Evolutionary conservation across 1,139 yeast species (phyloP), one percentile per base, ranked within the genome.

Genomic region (Yamadazyma triangularis): DNA sequence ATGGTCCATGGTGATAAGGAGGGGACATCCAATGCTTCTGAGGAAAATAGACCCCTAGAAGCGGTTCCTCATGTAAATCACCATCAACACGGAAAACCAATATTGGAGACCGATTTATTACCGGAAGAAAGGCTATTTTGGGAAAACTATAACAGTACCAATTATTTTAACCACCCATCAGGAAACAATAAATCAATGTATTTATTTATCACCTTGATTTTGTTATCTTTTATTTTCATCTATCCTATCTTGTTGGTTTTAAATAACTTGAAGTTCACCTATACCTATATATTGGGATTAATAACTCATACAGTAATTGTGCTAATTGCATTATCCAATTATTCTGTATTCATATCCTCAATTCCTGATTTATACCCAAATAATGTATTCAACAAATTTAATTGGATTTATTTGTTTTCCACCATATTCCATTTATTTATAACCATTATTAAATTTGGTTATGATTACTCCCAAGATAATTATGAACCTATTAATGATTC

Each of bases 71-170:
- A 82, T 52, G 76, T 68, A 24, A 52, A 50, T 40, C 61, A 58
- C 26, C 79, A 75, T 47, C 50, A 60, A 35, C 96, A 87, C 48
- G 95, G 96, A 1, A 53, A 73, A 38, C 91, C 95, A 0, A 84
- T 88, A 26, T 64, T 88, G 27, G 64, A 84, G 30, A 83, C 86
- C 1, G 49, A 74, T 18, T 63, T 88, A 29, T 69, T 78, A 24
- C 84, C 91, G 0, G 82, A 77, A 33, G 96, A 88, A 55, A 63
- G 77, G 33, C 54, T 70, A 15, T 88, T 70, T 55, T 89, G 97
- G 97, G 80, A 79, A 34, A 55, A 58, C 23, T 89, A 87, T 57
- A 77, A 84, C 48, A 77, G 94, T n/a, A 81, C 93, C 5, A 82
- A 87, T 10, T 88, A 73, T 53, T 75, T 86, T 56, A 77, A 73